Evolutionary conservation across 169 alveolate genomes (phyloP), one percentile per base, ranked within the genome.

Genomic region (Plasmodium blacklocki): DNA sequence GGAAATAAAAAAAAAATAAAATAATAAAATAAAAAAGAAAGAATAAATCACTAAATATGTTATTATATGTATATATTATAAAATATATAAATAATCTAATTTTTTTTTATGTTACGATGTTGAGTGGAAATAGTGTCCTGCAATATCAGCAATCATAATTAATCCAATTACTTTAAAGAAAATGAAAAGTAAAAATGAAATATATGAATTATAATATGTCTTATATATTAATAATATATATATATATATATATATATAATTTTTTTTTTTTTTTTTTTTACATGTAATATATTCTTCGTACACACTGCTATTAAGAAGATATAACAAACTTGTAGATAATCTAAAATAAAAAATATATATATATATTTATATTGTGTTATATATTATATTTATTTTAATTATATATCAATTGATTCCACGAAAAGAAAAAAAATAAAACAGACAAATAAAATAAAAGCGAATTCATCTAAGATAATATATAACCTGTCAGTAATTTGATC

Each of bases 401-500:
- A 32, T 32, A 3, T 32, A 32, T 32, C 45, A 32, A 56, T 15
- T 14, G 9, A 56, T 56, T 56, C 19, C 14, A 11, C 39, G 45
- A 67, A 39, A 67, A 43, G 9, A 68, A 11, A 68, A 47, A 5
- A 18, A 45, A 39, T 3, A 43, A 14, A 45, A 45, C 8, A n/a
- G 50, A 19, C 45, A 74, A 11, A 15, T 68, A 29, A 76, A 76
- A 76, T n/a, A 49, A 32, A 32, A 32, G 4, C 45, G 45, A 32
- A 32, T 32, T 32, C 6, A 32, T 32, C 7, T 32, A 4, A 4
- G 45, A 6, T n/a, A 43, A 56, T 11, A 49, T 26, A 56, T 8
- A 58, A 86, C 92, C 92, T 86, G 74, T 86, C 92, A 3, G 92
- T 86, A 39, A 86, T 86, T 62, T 86, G 92, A 72, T 86, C 92